A percentile compares a stretch with the other conserved stretches of the same genome.
These are phyloP conservation scores for Naganishia sp. DNA, from an alignment of 1,284 basidiomycete genomes.

Conservation along the genomic window DNA sequence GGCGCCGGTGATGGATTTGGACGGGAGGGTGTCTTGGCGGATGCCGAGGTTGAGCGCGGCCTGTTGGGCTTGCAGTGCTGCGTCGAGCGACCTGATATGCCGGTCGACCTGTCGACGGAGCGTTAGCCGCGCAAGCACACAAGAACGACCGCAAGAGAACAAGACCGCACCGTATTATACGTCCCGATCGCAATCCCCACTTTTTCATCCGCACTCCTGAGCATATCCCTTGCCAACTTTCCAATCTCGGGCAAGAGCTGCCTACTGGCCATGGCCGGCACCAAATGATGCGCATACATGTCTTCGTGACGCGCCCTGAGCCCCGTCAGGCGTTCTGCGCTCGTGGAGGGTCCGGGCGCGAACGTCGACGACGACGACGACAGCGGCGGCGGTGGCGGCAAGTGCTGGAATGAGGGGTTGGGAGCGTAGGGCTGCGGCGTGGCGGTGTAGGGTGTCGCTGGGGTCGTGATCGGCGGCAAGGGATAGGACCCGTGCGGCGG, in stretches of 20 bases:
- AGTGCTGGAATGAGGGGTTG: not conserved
- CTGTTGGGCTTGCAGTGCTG: constrained; percentile 51
- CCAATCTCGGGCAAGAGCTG: constrained; percentile 46
- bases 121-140: no score
- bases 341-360: not conserved
- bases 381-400: not conserved
- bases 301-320: constrained; percentile 11
- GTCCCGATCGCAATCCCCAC: constrained; percentile 57
- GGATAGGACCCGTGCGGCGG: not conserved
- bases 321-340: constrained; percentile 1
- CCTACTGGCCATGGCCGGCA: constrained; percentile 26
- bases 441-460: not conserved
- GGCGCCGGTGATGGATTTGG: constrained; percentile 35
- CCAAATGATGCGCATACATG: constrained; percentile 2
- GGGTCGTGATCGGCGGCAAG: not conserved
- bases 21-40: constrained; percentile 43
- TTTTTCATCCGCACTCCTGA: constrained; percentile 57
- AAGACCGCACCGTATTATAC: constrained; percentile 52
- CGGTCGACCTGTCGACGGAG: constrained; percentile 52
- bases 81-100: constrained; percentile 58
- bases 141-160: not conserved
- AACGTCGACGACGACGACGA: not conserved
- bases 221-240: constrained; percentile 45
- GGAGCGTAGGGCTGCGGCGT: constrained; percentile 2
- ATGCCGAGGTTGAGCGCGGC: constrained; percentile 49